A percentile compares a stretch with the other conserved stretches of the same genome.
phyloP scores from a whole-genome alignment of 345 rosid genomes.

The Linum usitatissimum region DNA sequence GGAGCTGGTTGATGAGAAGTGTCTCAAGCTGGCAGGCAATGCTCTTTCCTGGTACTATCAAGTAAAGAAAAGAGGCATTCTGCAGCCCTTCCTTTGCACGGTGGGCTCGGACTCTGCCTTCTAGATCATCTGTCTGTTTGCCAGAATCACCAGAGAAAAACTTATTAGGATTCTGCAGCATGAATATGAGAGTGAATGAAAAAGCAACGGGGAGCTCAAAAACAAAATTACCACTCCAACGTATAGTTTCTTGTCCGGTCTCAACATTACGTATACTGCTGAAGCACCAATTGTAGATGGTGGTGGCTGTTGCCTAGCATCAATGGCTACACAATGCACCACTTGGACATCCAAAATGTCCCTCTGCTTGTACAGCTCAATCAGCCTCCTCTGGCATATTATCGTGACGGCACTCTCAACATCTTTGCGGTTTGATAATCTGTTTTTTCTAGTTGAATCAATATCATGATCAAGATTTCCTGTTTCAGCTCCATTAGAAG shows the following conservation, averaged over 20 bases:
- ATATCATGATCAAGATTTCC: constrained; percentile 17
- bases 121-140: constrained; percentile 83
- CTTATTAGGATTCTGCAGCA: neutral
- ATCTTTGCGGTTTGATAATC: constrained; percentile 25
- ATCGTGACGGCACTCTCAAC: constrained; percentile 33
- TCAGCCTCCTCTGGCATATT: constrained; percentile 47
- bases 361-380: constrained; percentile 34
- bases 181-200: neutral
- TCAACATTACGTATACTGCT: constrained; percentile 72
- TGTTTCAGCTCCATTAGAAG: constrained; percentile 13
- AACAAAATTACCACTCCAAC: constrained; percentile 62
- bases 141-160: neutral
- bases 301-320: constrained; percentile 80
- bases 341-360: constrained; percentile 21
- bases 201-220: neutral
- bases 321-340: constrained; percentile 41
- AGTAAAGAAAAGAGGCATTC: constrained; percentile 64
- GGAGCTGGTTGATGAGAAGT: constrained; percentile 80
- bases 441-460: constrained; percentile 21
- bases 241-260: constrained; percentile 66
- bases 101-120: constrained; percentile 62
- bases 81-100: constrained; percentile 58
- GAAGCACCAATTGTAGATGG: constrained; percentile 87
- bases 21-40: constrained; percentile 88
- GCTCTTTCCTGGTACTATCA: constrained; percentile 80